Conservation (phyloP, 2,329 filamentous ascomycete genomes). For the Plenodomus lindquistii region DNA sequence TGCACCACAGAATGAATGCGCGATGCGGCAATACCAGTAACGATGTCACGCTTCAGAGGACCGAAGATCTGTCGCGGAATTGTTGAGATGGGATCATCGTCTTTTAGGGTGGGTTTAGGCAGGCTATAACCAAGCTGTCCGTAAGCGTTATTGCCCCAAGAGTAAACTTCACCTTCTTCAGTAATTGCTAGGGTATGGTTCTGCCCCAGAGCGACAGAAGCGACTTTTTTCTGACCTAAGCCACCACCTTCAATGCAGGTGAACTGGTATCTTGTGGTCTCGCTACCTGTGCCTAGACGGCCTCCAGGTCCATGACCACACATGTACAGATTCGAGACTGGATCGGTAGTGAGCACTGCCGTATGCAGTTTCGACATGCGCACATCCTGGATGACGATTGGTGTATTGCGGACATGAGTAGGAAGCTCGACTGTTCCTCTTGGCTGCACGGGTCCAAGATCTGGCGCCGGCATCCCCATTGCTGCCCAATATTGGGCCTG, state of each 20-base stretch:
- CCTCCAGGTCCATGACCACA: conserved; percentile 92
- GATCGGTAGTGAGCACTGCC: conserved; percentile 83
- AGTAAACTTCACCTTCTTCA: conserved; percentile 86
- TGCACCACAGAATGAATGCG: conserved; percentile 89
- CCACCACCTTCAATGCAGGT: conserved; percentile 76
- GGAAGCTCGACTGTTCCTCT: conserved; percentile 64
- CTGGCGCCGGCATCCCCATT: conserved; percentile 37
- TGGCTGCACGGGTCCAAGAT: conserved; percentile 31
- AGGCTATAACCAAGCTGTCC: conserved; percentile 86
- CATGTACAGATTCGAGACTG: conserved; percentile 87
- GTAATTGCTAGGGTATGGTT: conserved; percentile 88
- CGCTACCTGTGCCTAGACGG: conserved; percentile 84
- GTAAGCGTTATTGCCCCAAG: conserved; percentile 87
- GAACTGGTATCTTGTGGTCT: conserved; percentile 86
- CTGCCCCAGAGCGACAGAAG: conserved; percentile 81
- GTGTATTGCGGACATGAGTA: conserved; percentile 69
- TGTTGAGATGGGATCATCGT: conserved; percentile 82
- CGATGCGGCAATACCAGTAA: conserved; percentile 85
- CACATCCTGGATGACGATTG: conserved; percentile 78
- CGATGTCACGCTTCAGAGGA: conserved; percentile 79
- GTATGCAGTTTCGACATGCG: conserved; percentile 90
- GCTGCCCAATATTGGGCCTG: conserved; percentile 43
- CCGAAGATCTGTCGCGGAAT: conserved; percentile 89
- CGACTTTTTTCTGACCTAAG: conserved; percentile 72
- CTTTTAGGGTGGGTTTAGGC: conserved; percentile 66